Evolutionary conservation across 352 stramenopile species (phyloP), one percentile per base, ranked within the genome.

Genomic region (Hyaloperonospora brassicae): DNA sequence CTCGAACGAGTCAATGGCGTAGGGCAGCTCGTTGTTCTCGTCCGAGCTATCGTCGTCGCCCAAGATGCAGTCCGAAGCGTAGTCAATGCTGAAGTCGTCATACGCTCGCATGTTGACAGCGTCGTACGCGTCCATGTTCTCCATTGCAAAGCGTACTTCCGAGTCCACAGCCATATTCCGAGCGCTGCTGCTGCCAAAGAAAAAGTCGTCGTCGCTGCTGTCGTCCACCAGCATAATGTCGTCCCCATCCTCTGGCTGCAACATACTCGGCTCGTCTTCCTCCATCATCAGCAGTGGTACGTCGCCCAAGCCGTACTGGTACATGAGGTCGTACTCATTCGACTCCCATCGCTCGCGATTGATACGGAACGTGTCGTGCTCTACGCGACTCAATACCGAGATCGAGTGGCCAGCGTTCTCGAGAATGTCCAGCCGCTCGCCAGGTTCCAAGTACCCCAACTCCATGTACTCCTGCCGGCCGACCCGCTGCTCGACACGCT

Each of bases 271-370:
- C 55, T 76, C 58, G 31, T 52, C 59, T 55, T 85, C 68, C 27
- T 84, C 76, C 61, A 87, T 72, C 27, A 84, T 72, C 27, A 84
- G 27, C 27, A 34, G 55, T 0, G 73, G 69, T 24, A 77, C 70
- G 41, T 89, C 76, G 3, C 79, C 79, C 46, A 89, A 66, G 30
- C 76, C 77, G 50, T 78, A 89, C 63, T 91, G 80, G 62, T 89
- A 85, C 64, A 86, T 72, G 55, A 91, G 64, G 53, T 91, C 80
- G 61, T 87, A 91, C 61, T 91, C 80, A 59, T 91, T 91, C 23
- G 80, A 89, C 52, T 91, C 80, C 78, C 76, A 91, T 21, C 80
- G 80, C 66, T 89, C 77, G 41, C 77, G 78, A 56, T 91, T 91
- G 46, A 89, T 79, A 43, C 78, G 80, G 40, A 87, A 62, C 34